Evolutionary conservation across 2,329 filamentous ascomycete genomes (phyloP), one percentile per base, ranked within the genome.

Genomic region (Venturia carpophila): DNA sequence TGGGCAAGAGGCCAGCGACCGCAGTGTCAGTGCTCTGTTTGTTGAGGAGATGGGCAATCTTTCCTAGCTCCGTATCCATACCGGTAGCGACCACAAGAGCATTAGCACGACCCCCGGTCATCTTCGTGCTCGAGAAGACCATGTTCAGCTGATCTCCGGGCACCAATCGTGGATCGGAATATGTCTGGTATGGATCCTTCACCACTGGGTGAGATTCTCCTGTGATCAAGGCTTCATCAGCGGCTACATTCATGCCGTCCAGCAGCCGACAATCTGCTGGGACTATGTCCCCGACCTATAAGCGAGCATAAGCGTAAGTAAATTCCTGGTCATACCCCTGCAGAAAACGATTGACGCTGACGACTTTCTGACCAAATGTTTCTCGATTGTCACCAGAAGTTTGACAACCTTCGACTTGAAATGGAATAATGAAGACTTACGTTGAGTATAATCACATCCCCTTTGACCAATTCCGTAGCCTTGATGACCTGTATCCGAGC

Each of bases 11-110:
- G 60, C 67, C 75, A 61, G 47, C 39, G 60, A 5, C 15, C 39
- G 39, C 39, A 11, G 9, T 15, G 39, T 10, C 60, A 65, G 64
- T 66, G 60, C 55, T 62, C 41, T 66, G 62, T 65, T 13, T 60
- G 70, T 61, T 62, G 68, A 70, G 52, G 69, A 89, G 77, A 66
- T 81, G 82, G n/a, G 89, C 88, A 70, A 92, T 91, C 71, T 85
- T 85, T 70, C 89, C 89, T 64, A 92, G 87, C 74, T 91, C 86
- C 27, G 89, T 92, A 66, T 82, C 75, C 87, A 91, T 89, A 55
- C 84, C 88, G n/a, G 85, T 89, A 39, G 84, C 82, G 62, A 87
- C 82, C 60, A 90, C 87, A 64, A 91, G 83, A 66, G 87, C 88
- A 15, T 79, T 85, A 60, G 84, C 88, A 66, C 88, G 84, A 62